Base-by-base conservation (phyloP, 805 yeast species). In the Ogataea siamensis region DNA sequence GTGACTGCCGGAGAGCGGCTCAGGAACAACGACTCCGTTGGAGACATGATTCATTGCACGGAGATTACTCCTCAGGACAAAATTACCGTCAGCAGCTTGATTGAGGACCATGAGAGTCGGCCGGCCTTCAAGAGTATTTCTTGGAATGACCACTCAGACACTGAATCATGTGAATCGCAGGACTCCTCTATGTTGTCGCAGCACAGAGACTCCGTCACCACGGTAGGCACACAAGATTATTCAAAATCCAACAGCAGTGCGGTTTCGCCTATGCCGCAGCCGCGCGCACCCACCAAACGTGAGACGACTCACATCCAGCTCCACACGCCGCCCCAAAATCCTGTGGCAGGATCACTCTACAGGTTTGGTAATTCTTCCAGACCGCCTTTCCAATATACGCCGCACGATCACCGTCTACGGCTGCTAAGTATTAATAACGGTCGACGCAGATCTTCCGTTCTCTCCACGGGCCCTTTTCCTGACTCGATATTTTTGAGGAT, bases 391-490 rank as follows among this genome's bases (percentile, higher is more conserved):
- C 76, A 71, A 33, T 78, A 78, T 51, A 65, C 77, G 51, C 70
- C 78, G 1, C 78, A 71, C 45, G 73, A 70, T 32, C 74, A 74
- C 45, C 64, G 87, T 52, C 52, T 74, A 34, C 63, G 78, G 43
- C 54, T 79, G 19, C 68, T 71, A 5, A 63, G 58, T 23, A 50
- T 76, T 14, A 61, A 68, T 24, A 68, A 71, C 12, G 62, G 63
- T 2, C 52, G 63, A 4, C 60, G 86, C 38, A 63, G 80, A 37
- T 76, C 86, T 0, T 78, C 86, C 0, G 64, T 78, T 3, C 57
- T 81, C 32, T 68, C 72, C 15, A 67, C 71, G 31, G 79, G 83
- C 4, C 75, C 79, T 1, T 60, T 83, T 21, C 80, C 87, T 0
- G 89, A 83, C 55, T 62, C 74, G 13, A 54, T 82, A 5, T 60